Percentiles rank a stretch among this genome's conserved stretches.
phyloP scores from a whole-genome alignment of 176 grass and related monocot species.

The Triticum timopheevii region DNA sequence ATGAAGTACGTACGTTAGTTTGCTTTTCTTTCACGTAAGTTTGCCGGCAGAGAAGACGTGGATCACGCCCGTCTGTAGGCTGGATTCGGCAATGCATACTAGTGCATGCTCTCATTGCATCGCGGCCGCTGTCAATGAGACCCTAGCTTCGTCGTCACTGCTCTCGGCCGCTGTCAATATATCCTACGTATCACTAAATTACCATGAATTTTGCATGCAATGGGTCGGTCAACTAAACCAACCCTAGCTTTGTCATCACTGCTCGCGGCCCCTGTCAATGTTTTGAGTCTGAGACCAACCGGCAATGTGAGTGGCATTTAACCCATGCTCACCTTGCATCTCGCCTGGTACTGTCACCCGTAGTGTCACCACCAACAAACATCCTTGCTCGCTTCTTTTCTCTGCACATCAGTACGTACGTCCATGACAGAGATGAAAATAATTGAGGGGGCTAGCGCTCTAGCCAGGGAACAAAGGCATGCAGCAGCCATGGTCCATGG shows the following conservation, averaged over 20 bases:
- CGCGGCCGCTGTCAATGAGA: not conserved
- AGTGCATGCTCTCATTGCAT: not conserved
- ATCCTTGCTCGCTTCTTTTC: not conserved
- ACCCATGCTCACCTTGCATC: not conserved
- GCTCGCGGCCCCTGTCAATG: not conserved
- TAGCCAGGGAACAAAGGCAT: not conserved
- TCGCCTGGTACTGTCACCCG: not conserved
- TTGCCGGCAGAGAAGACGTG: not conserved
- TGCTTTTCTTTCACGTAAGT: not conserved
- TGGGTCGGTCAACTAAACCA: not conserved
- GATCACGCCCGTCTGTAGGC: not conserved
- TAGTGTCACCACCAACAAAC: constrained; percentile 30
- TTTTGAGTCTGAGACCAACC: not conserved
- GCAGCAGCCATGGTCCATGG: constrained; percentile 16
- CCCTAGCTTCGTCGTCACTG: not conserved
- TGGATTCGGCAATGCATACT: not conserved
- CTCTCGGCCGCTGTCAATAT: not conserved
- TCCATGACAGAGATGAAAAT: not conserved
- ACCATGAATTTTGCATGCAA: not conserved
- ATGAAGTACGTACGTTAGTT: not conserved
- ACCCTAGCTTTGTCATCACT: not conserved
- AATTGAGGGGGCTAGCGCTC: constrained; percentile 19
- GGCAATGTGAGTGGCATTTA: not conserved
- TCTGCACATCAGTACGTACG: not conserved
- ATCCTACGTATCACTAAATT: not conserved